phyloP scores from a whole-genome alignment of 2,329 filamentous ascomycete species.

The Phialocephala sp. region DNA sequence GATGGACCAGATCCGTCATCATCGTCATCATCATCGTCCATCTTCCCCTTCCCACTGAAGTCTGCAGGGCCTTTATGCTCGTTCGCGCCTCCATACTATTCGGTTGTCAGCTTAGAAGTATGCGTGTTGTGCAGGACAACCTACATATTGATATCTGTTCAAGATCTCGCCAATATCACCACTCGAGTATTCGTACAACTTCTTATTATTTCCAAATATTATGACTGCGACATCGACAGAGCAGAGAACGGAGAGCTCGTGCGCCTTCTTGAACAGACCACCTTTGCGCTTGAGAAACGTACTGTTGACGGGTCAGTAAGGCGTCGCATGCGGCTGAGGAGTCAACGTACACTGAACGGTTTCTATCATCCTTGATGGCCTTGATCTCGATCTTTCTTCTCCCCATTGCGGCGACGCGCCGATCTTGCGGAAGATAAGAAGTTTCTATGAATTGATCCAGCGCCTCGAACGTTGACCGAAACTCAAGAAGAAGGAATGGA shows the following conservation, averaged over 20 bases:
- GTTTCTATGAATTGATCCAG: slow-evolving; percentile 41
- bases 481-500: slow-evolving; percentile 16
- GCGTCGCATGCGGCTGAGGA: slow-evolving; percentile 9
- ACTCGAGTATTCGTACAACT: slow-evolving; percentile 97
- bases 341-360: slow-evolving; percentile 83
- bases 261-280: slow-evolving; percentile 98
- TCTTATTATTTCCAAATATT: slow-evolving; percentile 99
- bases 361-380: slow-evolving; percentile 97
- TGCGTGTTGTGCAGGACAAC: slow-evolving; percentile 47
- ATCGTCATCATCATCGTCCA: slow-evolving; percentile 82
- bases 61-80: slow-evolving; percentile 96
- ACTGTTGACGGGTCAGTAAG: slow-evolving; percentile 52
- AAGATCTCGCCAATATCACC: slow-evolving; percentile 91
- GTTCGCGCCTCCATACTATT: slow-evolving; percentile 86
- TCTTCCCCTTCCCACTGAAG: slow-evolving; percentile 79
- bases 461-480: slow-evolving; percentile 29
- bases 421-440: slow-evolving; percentile 37
- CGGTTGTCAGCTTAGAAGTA: slow-evolving; percentile 31
- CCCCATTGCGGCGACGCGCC: slow-evolving; percentile 70
- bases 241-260: slow-evolving; percentile 96
- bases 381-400: slow-evolving; percentile 99
- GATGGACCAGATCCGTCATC: slow-evolving; percentile 72
- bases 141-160: slow-evolving; percentile 86
- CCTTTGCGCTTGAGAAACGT: slow-evolving; percentile 99
- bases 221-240: slow-evolving; percentile 98